Conservation (phyloP, 306 rosid species). For the Sphenostylis stenocarpa region DNA sequence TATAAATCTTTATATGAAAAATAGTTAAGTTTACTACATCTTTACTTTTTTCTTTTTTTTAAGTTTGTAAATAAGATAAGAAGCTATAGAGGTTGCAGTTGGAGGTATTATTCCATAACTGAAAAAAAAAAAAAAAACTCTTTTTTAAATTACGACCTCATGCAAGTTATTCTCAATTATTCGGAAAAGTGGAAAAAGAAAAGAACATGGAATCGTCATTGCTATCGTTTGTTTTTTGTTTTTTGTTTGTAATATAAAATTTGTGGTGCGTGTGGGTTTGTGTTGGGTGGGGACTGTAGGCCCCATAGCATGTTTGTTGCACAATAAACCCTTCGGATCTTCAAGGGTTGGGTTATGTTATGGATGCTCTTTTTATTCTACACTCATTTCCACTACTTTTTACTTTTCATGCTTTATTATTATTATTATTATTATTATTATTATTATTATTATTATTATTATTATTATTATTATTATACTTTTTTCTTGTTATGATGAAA, state of each 20-base stretch:
- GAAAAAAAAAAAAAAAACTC: not conserved
- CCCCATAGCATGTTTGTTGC: not conserved
- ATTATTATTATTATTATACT: too few relatives aligned
- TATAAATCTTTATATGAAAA: not conserved
- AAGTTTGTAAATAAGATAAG: not conserved
- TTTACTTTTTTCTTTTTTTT: not conserved
- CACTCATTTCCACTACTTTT: not conserved
- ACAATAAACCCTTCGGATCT: slow-evolving; percentile 26
- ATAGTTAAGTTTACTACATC: too few relatives aligned
- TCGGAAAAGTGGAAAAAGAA: not conserved
- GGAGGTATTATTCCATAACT: not conserved
- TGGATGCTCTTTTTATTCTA: not conserved
- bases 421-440: too few relatives aligned
- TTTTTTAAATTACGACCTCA: not conserved
- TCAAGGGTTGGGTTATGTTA: slow-evolving; percentile 10
- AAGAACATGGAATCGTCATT: slow-evolving; percentile 7
- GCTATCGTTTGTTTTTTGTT: not conserved
- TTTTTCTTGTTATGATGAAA: too few relatives aligned
- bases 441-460: too few relatives aligned
- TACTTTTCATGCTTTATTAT: not conserved
- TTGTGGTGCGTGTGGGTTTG: not conserved
- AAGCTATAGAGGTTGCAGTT: not conserved
- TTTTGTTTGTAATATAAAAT: not conserved
- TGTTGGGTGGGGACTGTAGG: not conserved
- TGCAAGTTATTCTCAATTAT: not conserved